Conservation (phyloP, 352 stramenopile species). For the Nothophytophthora sp. region DNA sequence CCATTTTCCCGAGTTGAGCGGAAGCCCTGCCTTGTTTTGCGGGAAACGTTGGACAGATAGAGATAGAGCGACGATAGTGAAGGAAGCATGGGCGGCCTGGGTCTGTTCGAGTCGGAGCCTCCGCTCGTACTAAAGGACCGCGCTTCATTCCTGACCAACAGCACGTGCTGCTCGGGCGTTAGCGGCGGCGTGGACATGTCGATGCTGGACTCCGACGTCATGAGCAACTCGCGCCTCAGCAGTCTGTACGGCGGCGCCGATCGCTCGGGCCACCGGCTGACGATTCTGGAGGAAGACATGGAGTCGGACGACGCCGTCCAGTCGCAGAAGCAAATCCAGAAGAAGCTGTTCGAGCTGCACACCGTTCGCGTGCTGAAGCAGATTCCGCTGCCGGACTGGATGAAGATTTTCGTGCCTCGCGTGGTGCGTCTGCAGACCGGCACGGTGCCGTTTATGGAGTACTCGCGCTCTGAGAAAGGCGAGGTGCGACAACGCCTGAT, state of each 20-base stretch:
- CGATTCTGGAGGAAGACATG: constrained; percentile 34
- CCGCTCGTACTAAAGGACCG: constrained; percentile 34
- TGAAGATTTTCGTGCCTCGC: constrained; percentile 77
- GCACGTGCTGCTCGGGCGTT: constrained; percentile 45
- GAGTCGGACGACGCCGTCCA: constrained; percentile 18
- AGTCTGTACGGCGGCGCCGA: constrained; percentile 31
- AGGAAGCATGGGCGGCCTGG: constrained; percentile 15
- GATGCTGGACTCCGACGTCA: constrained; percentile 36
- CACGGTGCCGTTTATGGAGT: constrained; percentile 66
- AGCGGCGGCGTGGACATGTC: constrained; percentile 33
- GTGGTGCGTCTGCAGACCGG: constrained; percentile 63
- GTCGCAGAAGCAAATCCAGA: constrained; percentile 49
- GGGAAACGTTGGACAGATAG: too few species aligned
- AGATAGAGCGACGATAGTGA: too few species aligned
- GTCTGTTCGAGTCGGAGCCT: constrained; percentile 13
- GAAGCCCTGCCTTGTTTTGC: too few species aligned
- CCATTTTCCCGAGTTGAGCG: too few species aligned
- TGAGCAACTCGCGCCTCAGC: constrained; percentile 36
- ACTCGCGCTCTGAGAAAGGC: constrained; percentile 51
- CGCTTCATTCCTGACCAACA: constrained; percentile 50
- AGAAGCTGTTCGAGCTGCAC: constrained; percentile 50
- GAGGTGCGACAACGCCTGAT: constrained; percentile 64
- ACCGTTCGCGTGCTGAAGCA: constrained; percentile 66
- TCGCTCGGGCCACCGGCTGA: constrained; percentile 17
- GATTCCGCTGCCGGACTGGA: constrained; percentile 64